Percentiles rank a stretch among this genome's conserved stretches.
These are phyloP conservation scores for Talaromyces piceae DNA, from an alignment of 2,329 filamentous ascomycete genomes.

Conservation along the genomic window DNA sequence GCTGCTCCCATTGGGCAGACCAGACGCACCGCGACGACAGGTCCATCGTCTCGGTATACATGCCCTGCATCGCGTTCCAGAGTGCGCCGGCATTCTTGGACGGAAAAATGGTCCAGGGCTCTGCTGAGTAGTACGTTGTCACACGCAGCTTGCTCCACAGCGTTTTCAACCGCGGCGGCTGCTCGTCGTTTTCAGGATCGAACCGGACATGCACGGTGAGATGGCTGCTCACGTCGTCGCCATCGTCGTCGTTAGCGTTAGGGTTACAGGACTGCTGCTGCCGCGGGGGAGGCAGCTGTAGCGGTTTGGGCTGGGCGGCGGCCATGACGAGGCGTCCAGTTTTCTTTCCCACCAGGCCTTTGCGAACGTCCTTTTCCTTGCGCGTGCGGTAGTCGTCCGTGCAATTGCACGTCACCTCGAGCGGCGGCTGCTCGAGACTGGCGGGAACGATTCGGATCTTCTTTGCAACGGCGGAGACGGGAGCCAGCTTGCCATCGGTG, in stretches of 20 bases:
- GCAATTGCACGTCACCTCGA: slow-evolving; percentile 40
- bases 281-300: slow-evolving; percentile 42
- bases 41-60: slow-evolving; percentile 46
- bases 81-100: slow-evolving; percentile 19
- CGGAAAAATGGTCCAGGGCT: slow-evolving; percentile 46
- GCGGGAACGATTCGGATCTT: slow-evolving; percentile 55
- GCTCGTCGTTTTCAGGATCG: slow-evolving; percentile 46
- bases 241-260: slow-evolving; percentile 8
- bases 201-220: slow-evolving; percentile 53
- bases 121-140: slow-evolving; percentile 50
- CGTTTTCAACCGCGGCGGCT: slow-evolving; percentile 47
- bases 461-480: slow-evolving; percentile 45
- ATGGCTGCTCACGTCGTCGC: slow-evolving; percentile 41
- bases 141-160: slow-evolving; percentile 50
- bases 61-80: slow-evolving; percentile 32
- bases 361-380: slow-evolving; percentile 53
- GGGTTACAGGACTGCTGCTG: slow-evolving; percentile 17
- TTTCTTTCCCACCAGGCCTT: slow-evolving; percentile 52
- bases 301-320: slow-evolving; percentile 50
- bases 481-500: slow-evolving; percentile 30
- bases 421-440: slow-evolving; percentile 52
- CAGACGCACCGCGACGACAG: slow-evolving; percentile 51
- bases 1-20: slow-evolving; percentile 50
- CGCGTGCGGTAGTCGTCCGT: slow-evolving; percentile 45
- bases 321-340: slow-evolving; percentile 52